Evolutionary conservation across 768 basidiomycete genomes (phyloP).

Genomic region (Trametes elegans): DNA sequence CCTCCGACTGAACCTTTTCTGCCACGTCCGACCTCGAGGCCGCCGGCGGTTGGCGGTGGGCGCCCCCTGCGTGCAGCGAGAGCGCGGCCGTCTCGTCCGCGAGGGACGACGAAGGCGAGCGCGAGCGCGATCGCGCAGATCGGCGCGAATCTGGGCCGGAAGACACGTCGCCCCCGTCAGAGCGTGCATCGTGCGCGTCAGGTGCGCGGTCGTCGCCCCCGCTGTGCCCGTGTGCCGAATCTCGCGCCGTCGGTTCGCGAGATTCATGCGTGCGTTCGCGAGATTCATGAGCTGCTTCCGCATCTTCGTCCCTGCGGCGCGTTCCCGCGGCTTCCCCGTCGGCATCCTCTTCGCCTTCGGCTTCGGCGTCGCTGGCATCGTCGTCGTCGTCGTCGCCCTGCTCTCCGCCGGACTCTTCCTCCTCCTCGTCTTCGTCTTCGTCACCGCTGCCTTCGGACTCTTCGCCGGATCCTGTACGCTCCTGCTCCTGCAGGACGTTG

Average conservation of each 20-base stretch:
- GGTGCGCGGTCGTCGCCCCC: not conserved
- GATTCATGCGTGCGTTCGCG: conserved; percentile 11
- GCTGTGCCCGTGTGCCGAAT: not conserved
- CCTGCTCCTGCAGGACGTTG: conserved; percentile 29
- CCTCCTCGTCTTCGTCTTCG: conserved; percentile 36
- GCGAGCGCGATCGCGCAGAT: conserved; percentile 28
- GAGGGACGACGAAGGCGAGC: conserved; percentile 43
- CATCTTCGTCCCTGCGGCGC: conserved; percentile 10
- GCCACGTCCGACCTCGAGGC: conserved; percentile 45
- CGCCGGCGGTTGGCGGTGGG: not conserved
- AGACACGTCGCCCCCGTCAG: conserved; percentile 11
- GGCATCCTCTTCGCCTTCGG: conserved; percentile 25
- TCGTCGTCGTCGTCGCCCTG: conserved; percentile 30
- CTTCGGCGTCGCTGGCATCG: conserved; percentile 27
- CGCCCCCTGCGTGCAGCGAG: conserved; percentile 23
- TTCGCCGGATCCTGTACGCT: conserved; percentile 32
- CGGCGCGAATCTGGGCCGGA: conserved; percentile 18
- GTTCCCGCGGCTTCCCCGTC: conserved; percentile 11
- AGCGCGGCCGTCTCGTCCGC: conserved; percentile 43
- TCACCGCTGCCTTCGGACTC: conserved; percentile 40
- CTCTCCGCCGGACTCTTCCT: conserved; percentile 21
- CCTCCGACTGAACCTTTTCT: conserved; percentile 59
- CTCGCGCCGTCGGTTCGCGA: conserved; percentile 7
- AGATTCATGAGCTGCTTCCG: conserved; percentile 14
- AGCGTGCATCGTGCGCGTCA: conserved; percentile 7